Percentiles rank a stretch among this genome's conserved stretches.
These are phyloP conservation scores for Simmondsia chinensis DNA, from an alignment of 148 eudicot species.

Conservation along the genomic window DNA sequence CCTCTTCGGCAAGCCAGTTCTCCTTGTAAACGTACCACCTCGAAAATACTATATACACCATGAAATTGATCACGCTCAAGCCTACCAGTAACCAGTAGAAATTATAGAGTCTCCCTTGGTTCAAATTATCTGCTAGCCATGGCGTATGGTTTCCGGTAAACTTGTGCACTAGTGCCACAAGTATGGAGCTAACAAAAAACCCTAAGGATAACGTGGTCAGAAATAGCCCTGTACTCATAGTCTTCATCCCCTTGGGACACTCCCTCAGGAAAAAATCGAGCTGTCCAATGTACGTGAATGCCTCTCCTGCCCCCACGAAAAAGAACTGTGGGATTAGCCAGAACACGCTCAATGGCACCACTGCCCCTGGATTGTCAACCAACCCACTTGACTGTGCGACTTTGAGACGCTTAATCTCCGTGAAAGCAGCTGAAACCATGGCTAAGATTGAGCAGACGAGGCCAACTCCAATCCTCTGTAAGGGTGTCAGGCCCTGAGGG, in stretches of 20 bases:
- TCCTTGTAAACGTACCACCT: constrained; percentile 75
- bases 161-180: constrained; percentile 59
- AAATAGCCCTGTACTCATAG: constrained; percentile 86
- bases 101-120: constrained; percentile 64
- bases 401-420: constrained; percentile 47
- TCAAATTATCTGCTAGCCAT: constrained; percentile 84
- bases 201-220: constrained; percentile 80
- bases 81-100: constrained; percentile 72
- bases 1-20: constrained; percentile 56
- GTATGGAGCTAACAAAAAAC: constrained; percentile 60
- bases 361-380: constrained; percentile 12
- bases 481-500: constrained; percentile 60
- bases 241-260: constrained; percentile 96
- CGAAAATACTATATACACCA: constrained; percentile 41
- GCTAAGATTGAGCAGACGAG: constrained; percentile 51
- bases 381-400: constrained; percentile 24
- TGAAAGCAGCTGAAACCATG: constrained; percentile 63
- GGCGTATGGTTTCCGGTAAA: constrained; percentile 36
- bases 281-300: constrained; percentile 79
- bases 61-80: constrained; percentile 43
- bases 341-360: constrained; percentile 56
- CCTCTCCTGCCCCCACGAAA: constrained; percentile 84
- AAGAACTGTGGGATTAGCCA: constrained; percentile 75
- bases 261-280: constrained; percentile 85
- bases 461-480: constrained; percentile 71